Base-by-base conservation (phyloP, 768 basidiomycete species). In the Amanita exitialis region DNA sequence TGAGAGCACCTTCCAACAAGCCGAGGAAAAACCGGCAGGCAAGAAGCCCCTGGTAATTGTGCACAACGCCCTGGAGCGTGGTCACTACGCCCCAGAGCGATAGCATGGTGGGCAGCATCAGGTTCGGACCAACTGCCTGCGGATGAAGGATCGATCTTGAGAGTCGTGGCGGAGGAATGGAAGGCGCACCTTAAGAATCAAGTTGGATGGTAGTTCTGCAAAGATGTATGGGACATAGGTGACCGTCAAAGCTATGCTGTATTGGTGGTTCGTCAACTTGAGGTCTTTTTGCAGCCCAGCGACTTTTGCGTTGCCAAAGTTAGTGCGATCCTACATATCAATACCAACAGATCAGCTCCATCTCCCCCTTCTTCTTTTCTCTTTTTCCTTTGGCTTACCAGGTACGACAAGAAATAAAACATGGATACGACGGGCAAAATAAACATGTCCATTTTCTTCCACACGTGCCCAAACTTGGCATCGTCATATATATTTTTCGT, bases 11-110 rank as follows among this genome's bases (percentile, higher is more conserved):
- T 69, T 68, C 80, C 52, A 70, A 68, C 60, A 77, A 63, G 27
- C 76, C 75, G 20, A 78, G 66, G 63, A 78, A 76, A 64, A 76
- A 78, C 18, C 76, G 68, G 38, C 72, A 74, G 3, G 64, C 72
- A 42, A 77, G 62, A 4, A 78, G 67, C 25, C 73, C 74, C 3
- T 54, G 28, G 53, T 78, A 78, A 42, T 53, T 68, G 34, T 60
- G 64, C 15, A 76, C 72, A 13, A 83, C 69, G 25, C 84, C 82
- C 72, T 86, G 83, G 41, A 78, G 66, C 7, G 79, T 71, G 8
- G 76, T 72, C 12, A 80, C 73, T n/a, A 84, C 43, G n/a, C 85
- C 85, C 84, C 86, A 88, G 1, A 78, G 57, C 0, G 76, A 72
- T 44, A 85, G 63, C 74, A 85, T 78, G 1, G 76, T 62, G 0